These are phyloP conservation scores for Quercus phellos DNA, from an alignment of 331 rosid species.

Conservation along the genomic window DNA sequence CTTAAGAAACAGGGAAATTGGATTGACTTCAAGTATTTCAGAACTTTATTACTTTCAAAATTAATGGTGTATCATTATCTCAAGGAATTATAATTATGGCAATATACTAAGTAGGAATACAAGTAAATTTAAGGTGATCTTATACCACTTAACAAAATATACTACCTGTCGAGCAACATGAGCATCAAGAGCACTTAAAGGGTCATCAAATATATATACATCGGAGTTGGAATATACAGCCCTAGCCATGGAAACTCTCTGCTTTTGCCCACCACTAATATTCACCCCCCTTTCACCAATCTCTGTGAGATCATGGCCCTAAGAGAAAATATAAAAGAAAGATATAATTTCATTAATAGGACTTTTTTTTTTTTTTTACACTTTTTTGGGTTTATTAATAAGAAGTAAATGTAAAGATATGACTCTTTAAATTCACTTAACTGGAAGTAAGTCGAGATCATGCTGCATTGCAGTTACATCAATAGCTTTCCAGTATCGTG, in stretches of 20 bases:
- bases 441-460: constrained; percentile 75
- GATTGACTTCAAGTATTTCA: background rate
- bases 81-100: background rate
- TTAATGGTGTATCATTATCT: background rate
- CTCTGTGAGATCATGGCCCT: constrained; percentile 85
- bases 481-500: constrained; percentile 64
- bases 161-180: constrained; percentile 79
- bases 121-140: background rate
- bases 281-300: constrained; percentile 96
- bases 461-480: constrained; percentile 57
- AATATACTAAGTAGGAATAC: background rate
- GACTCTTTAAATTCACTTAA: constrained; percentile 29
- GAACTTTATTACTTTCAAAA: background rate
- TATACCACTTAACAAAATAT: constrained; percentile 3
- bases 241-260: constrained; percentile 89
- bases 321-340: constrained; percentile 6
- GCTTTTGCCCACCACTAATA: constrained; percentile 95
- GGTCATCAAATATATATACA: constrained; percentile 82
- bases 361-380: background rate
- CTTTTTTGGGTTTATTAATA: background rate
- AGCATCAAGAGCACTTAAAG: constrained; percentile 92
- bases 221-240: constrained; percentile 86
- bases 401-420: constrained; percentile 13
- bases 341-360: background rate
- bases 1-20: background rate